These are phyloP conservation scores for Picea abies DNA, from an alignment of 83 land plant genomes.

Conservation along the genomic window DNA sequence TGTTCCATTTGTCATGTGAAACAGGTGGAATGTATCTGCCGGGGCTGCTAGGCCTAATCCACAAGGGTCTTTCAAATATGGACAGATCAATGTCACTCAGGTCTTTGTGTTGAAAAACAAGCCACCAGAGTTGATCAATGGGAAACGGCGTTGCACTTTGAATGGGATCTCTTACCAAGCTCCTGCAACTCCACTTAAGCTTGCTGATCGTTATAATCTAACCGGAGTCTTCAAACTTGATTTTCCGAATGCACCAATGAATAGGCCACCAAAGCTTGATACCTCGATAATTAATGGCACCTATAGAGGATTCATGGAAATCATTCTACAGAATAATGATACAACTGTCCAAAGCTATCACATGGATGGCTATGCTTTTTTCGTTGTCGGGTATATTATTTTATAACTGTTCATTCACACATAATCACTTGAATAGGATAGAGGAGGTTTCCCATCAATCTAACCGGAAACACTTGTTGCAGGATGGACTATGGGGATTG, in stretches of 20 bases:
- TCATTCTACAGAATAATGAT: constrained; percentile 79
- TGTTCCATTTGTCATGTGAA: neutral
- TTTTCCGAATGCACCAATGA: constrained; percentile 60
- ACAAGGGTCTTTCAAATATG: constrained; percentile 93
- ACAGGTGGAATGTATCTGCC: constrained; percentile 86
- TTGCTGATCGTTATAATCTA: constrained; percentile 71
- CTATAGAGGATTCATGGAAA: constrained; percentile 80
- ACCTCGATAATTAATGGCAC: constrained; percentile 80
- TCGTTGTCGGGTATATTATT: constrained; percentile 76
- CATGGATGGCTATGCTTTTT: constrained; percentile 86
- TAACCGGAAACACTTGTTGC: constrained; percentile 13
- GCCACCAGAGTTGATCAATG: constrained; percentile 52
- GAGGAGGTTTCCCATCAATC: neutral
- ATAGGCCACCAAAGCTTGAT: constrained; percentile 48
- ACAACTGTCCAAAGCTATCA: constrained; percentile 74
- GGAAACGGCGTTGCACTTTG: constrained; percentile 58
- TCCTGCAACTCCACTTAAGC: constrained; percentile 77
- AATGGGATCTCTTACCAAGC: constrained; percentile 71
- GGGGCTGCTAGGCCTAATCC: constrained; percentile 97
- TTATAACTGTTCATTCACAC: neutral
- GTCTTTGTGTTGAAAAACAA: constrained; percentile 55
- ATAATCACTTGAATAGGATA: neutral
- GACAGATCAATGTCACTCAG: constrained; percentile 78
- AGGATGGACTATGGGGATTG: constrained; percentile 88
- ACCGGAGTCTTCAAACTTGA: constrained; percentile 67